These are phyloP conservation scores for Prunella vulgaris DNA, from an alignment of 257 asterid species.

Conservation along the genomic window DNA sequence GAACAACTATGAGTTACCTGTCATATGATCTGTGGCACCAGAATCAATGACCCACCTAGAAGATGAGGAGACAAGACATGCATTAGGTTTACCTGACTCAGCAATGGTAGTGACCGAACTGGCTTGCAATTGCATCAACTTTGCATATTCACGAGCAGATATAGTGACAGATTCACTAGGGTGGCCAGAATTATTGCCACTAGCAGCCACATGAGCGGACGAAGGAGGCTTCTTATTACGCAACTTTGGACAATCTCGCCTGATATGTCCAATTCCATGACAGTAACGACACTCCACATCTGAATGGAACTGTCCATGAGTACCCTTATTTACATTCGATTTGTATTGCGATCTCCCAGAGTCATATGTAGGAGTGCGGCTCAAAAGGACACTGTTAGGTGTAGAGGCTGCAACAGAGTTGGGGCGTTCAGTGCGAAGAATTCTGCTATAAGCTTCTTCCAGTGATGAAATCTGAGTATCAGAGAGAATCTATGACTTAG, in stretches of 20 bases:
- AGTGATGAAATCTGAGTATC: neutral
- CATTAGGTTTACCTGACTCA: too few species aligned
- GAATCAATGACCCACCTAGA: too few species aligned
- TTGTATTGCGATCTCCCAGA: neutral
- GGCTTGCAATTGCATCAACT: too few species aligned
- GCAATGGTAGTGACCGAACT: too few species aligned
- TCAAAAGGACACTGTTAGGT: neutral
- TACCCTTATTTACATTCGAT: neutral
- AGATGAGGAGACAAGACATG: too few species aligned
- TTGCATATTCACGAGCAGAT: neutral
- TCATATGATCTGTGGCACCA: too few species aligned
- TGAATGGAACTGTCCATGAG: neutral
- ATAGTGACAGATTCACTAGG: too few species aligned
- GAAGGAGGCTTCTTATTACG: too few species aligned
- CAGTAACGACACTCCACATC: neutral
- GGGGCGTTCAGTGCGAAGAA: neutral
- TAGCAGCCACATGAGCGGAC: too few species aligned
- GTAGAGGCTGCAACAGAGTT: too few species aligned
- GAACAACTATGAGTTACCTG: too few species aligned
- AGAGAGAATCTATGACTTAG: conserved; percentile 16
- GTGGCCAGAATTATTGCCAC: too few species aligned
- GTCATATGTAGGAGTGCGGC: neutral
- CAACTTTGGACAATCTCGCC: neutral
- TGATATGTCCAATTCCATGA: neutral
- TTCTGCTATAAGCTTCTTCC: neutral